Conservation (phyloP, 2,329 filamentous ascomycete genomes). For the Cladosporium sp. region DNA sequence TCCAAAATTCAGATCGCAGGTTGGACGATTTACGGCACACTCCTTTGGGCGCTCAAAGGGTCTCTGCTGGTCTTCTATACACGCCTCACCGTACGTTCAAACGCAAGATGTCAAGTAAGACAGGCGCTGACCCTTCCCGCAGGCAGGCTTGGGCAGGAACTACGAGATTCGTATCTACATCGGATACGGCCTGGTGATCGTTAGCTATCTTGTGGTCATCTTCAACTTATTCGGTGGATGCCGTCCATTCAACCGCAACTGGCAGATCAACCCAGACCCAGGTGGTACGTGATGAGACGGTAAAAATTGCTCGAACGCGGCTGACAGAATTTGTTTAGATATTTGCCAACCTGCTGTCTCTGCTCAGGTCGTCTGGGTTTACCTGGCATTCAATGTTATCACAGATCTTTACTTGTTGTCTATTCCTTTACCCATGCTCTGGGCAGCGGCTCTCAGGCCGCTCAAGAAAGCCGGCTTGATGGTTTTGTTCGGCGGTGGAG, state of each 20-base stretch:
- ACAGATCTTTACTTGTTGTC: constrained; percentile 13
- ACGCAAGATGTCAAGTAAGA: background rate
- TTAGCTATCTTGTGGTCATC: constrained; percentile 10
- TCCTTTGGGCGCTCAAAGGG: constrained; percentile 13
- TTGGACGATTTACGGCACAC: constrained; percentile 11
- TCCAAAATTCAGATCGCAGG: constrained; percentile 16
- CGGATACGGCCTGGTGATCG: constrained; percentile 7
- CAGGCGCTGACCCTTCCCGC: background rate
- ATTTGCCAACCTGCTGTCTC: constrained; percentile 13
- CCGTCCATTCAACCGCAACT: constrained; percentile 7
- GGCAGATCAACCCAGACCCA: constrained; percentile 12
- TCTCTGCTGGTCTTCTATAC: constrained; percentile 16
- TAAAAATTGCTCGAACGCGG: background rate
- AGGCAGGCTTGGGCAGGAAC: constrained; percentile 9
- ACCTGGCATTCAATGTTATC: constrained; percentile 6
- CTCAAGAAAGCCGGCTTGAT: constrained; percentile 13
- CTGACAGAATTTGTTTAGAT: constrained; percentile 9
- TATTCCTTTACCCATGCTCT: constrained; percentile 14
- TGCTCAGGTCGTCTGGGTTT: constrained; percentile 13
- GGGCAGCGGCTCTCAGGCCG: background rate
- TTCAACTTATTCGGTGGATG: constrained; percentile 8
- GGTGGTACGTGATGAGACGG: constrained; percentile 1
- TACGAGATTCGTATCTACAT: constrained; percentile 17
- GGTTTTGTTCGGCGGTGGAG: constrained; percentile 12
- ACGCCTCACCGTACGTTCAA: background rate